These are phyloP conservation scores for Mucor mucedo DNA, from an alignment of 371 early-diverging fungal species.

Conservation along the genomic window DNA sequence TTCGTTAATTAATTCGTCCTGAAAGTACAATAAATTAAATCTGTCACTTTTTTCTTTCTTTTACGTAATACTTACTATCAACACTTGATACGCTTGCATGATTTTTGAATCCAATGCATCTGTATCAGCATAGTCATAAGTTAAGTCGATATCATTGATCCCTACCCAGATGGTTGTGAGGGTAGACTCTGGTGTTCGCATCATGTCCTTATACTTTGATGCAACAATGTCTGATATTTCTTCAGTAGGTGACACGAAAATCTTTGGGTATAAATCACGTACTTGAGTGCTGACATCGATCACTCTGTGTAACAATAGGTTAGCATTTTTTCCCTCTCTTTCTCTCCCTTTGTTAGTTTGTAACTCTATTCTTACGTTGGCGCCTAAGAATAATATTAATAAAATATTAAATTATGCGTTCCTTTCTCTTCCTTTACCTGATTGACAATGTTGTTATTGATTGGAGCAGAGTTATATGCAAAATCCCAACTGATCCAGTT, in stretches of 20 bases:
- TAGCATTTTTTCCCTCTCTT: neutral
- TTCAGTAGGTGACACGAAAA: slow-evolving; percentile 22
- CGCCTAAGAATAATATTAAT: slow-evolving; percentile 2
- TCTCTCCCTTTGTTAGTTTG: neutral
- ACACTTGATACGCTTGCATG: slow-evolving; percentile 23
- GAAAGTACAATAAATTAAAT: neutral
- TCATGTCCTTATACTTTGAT: slow-evolving; percentile 8
- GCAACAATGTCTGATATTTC: slow-evolving; percentile 9
- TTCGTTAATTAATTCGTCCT: slow-evolving; percentile 29
- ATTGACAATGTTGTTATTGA: slow-evolving; percentile 30
- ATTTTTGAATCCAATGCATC: slow-evolving; percentile 23
- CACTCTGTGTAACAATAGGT: slow-evolving; percentile 14
- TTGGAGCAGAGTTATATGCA: slow-evolving; percentile 47
- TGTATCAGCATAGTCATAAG: slow-evolving; percentile 29
- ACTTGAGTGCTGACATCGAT: slow-evolving; percentile 42
- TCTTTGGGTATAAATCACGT: slow-evolving; percentile 28
- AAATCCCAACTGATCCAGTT: slow-evolving; percentile 42
- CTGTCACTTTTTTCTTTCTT: neutral
- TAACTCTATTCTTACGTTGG: slow-evolving; percentile 11
- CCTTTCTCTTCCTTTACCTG: slow-evolving; percentile 29
- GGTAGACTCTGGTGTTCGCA: slow-evolving; percentile 23
- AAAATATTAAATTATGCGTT: neutral
- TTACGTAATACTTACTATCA: slow-evolving; percentile 27
- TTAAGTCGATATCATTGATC: slow-evolving; percentile 47
- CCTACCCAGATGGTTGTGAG: slow-evolving; percentile 45